These are phyloP conservation scores for Aquilaria yunnanensis DNA, from an alignment of 345 rosid species.

Conservation along the genomic window DNA sequence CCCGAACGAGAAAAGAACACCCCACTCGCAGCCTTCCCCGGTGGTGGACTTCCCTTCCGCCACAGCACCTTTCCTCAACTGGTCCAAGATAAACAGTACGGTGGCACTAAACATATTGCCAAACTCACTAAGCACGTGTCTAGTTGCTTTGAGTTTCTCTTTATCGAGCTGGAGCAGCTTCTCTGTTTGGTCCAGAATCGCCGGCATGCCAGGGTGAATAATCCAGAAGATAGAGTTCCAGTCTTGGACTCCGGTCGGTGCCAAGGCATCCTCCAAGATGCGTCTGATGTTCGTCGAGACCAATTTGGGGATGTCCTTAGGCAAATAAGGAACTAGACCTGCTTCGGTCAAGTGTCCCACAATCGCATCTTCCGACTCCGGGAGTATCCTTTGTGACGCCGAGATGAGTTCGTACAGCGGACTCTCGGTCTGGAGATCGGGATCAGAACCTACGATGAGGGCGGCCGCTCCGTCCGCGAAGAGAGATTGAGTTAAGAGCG, in stretches of 20 bases:
- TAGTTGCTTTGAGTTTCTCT: neutral
- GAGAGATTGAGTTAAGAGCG: neutral
- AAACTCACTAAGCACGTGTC: neutral
- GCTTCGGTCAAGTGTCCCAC: neutral
- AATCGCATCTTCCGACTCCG: neutral
- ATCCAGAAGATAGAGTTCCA: conserved; percentile 9
- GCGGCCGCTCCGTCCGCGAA: conserved; percentile 7
- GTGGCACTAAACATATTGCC: conserved; percentile 3
- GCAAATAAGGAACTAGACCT: neutral
- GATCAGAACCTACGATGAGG: neutral
- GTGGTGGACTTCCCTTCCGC: conserved; percentile 3
- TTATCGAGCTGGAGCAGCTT: neutral
- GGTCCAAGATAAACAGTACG: conserved; percentile 2
- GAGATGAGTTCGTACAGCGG: neutral
- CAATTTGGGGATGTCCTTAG: neutral
- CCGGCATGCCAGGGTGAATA: no score
- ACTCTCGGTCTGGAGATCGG: neutral
- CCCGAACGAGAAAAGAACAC: conserved; percentile 1
- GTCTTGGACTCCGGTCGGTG: neutral
- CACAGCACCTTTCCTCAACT: neutral
- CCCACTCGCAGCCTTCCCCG: conserved; percentile 3
- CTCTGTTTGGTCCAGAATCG: neutral
- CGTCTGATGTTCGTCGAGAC: neutral
- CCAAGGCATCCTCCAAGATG: neutral
- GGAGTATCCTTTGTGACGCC: neutral